phyloP scores from a whole-genome alignment of 441 rosid species.

The Rhodomyrtus psidioides region DNA sequence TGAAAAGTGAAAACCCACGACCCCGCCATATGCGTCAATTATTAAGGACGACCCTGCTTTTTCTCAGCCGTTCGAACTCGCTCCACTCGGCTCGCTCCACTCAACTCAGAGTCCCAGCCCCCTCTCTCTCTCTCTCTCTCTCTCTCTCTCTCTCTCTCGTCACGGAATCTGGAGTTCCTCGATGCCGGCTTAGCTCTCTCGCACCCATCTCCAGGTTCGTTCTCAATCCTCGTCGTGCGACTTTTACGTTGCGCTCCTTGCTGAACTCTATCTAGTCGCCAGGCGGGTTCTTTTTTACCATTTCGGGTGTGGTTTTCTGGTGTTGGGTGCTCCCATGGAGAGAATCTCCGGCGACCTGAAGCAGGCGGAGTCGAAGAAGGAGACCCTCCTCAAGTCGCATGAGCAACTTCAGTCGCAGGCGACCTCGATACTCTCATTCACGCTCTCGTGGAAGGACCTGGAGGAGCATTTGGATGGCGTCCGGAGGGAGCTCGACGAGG shows the following conservation, averaged over 20 bases:
- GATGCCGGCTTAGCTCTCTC: no score
- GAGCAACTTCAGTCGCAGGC: slow-evolving; percentile 19
- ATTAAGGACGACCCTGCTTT: background rate
- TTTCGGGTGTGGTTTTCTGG: no score
- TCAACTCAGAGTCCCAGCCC: background rate
- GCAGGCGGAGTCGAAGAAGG: slow-evolving; percentile 10
- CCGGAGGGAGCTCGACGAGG: slow-evolving; percentile 11
- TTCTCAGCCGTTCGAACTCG: background rate
- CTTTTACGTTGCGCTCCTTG: background rate
- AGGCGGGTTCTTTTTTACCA: background rate
- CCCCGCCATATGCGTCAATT: background rate
- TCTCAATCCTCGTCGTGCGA: background rate
- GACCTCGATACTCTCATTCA: slow-evolving; percentile 23
- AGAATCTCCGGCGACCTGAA: background rate
- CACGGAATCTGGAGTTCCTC: no score
- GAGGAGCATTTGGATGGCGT: slow-evolving; percentile 18
- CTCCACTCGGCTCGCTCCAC: background rate
- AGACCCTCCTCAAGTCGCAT: slow-evolving; percentile 9
- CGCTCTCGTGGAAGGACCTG: slow-evolving; percentile 33
- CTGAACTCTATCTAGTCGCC: background rate
- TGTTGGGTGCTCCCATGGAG: background rate
- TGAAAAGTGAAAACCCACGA: background rate
- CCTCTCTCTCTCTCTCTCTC: background rate
- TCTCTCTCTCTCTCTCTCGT: no score
- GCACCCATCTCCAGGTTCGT: background rate